Base-by-base conservation (phyloP, 2,329 filamentous ascomycete species). In the Sporothrix globosa region DNA sequence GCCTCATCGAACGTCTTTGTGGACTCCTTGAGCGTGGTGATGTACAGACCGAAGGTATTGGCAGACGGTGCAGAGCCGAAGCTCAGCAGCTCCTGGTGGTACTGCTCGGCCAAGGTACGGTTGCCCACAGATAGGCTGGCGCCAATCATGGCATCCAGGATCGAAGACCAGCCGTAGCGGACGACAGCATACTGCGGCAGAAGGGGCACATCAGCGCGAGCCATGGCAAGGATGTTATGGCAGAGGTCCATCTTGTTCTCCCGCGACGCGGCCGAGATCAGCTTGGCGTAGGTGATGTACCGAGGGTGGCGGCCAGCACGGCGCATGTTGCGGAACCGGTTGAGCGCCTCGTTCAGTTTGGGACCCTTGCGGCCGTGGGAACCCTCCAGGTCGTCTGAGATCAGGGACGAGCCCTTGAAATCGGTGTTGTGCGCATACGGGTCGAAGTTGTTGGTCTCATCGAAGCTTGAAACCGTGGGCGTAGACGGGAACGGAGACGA, bases 1-100 rank as follows among this genome's bases (percentile, higher is more conserved):
- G 96, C 96, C 80, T 99, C 96, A 77, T 99, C 96, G 74, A 97
- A 98, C 0, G 94, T 98, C 87, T 97, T 97, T 74, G 93, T 93
- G 0, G 93, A 97, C 78, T 97, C 95, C 83, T 98, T 97, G 73
- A 99, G 85, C 1, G 95, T 98, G n/a, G 96, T 98, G 81, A 99
- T 99, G 85, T 98, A 99, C 21, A 99, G 87, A 72, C 96, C 96
- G 76, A 96, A 99, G 0, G 96, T 99, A 84, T 99, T 99, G 56
- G 96, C 96, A 2, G 95, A 97, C 19, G 96, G 96, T 11, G 94
- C 91, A 72, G 92, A 90, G 63, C 95, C 95, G 84, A 98, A 96
- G 72, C 93, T 90, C 65, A 97, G 85, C 75, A 99, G 86, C 79
- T 99, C 93, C 80, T 96, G 91, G 78, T 98, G 96, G 80, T 91